Evolutionary conservation across 2,329 filamentous ascomycete species (phyloP).

Genomic region (Neonectria ditissima): DNA sequence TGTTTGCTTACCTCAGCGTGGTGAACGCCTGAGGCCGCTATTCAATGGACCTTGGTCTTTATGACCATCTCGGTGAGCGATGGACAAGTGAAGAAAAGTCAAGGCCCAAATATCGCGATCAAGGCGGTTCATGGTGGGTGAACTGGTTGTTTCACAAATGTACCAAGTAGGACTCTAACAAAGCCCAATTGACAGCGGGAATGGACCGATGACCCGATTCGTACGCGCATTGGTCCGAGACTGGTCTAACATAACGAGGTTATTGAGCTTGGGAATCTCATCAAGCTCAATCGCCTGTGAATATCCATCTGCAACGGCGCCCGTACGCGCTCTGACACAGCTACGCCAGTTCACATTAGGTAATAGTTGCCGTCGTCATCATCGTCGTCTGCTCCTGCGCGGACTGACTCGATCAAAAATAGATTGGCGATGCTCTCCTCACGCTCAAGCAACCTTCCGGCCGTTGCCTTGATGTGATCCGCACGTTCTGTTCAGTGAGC

Average conservation of each 20-base stretch:
- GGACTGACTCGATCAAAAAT: neutral
- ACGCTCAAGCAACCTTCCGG: conserved; percentile 46
- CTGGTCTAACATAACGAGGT: no score
- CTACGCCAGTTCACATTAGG: conserved; percentile 20
- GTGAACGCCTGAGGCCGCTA: neutral
- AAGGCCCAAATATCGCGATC: neutral
- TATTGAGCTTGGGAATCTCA: neutral
- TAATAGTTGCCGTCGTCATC: no score
- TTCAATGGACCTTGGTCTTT: neutral
- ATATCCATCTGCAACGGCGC: neutral
- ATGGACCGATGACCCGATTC: neutral
- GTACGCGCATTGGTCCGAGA: no score
- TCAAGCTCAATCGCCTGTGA: neutral
- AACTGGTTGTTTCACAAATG: neutral
- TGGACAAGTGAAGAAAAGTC: neutral
- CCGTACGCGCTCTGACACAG: conserved; percentile 3
- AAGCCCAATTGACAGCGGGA: no score
- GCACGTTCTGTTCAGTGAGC: conserved; percentile 39
- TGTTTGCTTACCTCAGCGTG: neutral
- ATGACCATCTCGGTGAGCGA: neutral
- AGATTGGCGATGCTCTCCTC: conserved; percentile 45
- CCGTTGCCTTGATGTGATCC: conserved; percentile 43
- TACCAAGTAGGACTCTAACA: no score
- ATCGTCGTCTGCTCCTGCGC: no score
- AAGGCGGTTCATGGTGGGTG: neutral